A percentile compares a stretch with the other conserved stretches of the same genome.
Conservation (phyloP, 2,329 filamentous ascomycete genomes). For the Phialemonium atrogriseum region DNA sequence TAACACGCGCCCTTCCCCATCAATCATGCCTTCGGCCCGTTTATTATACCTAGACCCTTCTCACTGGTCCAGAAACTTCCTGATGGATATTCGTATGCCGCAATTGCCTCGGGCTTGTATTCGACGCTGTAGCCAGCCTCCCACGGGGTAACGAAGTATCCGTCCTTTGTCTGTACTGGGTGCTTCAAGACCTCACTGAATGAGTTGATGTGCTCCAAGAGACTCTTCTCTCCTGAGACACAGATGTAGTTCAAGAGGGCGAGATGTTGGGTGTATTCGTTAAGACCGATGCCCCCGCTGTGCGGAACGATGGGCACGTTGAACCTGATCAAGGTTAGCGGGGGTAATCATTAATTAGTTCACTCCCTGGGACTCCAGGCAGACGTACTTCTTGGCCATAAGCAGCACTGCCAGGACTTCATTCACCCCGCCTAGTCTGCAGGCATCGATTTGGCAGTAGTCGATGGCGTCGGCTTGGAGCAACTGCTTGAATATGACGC, state of each 20-base stretch:
- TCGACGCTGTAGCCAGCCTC: conserved; percentile 2
- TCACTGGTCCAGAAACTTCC: no score
- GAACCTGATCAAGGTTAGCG: no score
- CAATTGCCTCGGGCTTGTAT: conserved; percentile 1
- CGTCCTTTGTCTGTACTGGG: conserved; percentile 1
- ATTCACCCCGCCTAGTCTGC: conserved; percentile 82
- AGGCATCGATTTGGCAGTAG: conserved; percentile 84
- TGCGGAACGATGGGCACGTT: conserved; percentile 79
- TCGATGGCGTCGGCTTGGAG: conserved; percentile 74
- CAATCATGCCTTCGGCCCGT: no score
- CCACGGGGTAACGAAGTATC: conserved; percentile 1
- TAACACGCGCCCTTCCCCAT: no score
- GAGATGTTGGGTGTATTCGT: conserved; percentile 89
- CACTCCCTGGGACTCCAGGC: no score
- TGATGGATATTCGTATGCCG: no score
- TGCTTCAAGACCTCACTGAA: conserved; percentile 1
- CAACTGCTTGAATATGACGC: conserved; percentile 89
- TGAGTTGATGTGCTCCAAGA: conserved; percentile 2
- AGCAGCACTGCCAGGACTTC: conserved; percentile 86
- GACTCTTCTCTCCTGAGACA: conserved; percentile 62
- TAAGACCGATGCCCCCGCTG: conserved; percentile 79
- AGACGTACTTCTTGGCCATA: conserved; percentile 78
- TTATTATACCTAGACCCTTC: no score
- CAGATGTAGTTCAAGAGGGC: conserved; percentile 89
- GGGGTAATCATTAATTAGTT: no score